Conservation (phyloP, 139 green algal species). For the Coelastrella sp. region DNA sequence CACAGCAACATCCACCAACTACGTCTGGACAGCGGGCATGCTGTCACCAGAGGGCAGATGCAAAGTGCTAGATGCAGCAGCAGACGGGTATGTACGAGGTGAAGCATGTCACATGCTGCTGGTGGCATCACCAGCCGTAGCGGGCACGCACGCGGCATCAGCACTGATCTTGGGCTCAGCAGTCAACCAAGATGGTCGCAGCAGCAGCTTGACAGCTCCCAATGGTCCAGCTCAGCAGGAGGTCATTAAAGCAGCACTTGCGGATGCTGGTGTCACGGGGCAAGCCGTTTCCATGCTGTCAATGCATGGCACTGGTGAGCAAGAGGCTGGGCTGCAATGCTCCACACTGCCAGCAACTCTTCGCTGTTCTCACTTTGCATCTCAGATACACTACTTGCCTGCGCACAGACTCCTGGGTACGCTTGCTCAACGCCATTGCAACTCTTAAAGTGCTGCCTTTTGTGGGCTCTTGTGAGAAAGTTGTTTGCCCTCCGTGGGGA, state of each 20-base stretch:
- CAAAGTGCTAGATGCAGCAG: slow-evolving; percentile 76
- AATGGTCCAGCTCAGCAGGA: slow-evolving; percentile 90
- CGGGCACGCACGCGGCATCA: not conserved
- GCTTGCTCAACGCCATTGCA: not conserved
- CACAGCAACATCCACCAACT: slow-evolving; percentile 57
- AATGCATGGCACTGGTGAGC: slow-evolving; percentile 63
- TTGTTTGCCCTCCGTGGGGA: too few species aligned
- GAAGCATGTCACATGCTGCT: slow-evolving; percentile 73
- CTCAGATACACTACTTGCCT: not conserved
- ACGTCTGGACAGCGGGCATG: slow-evolving; percentile 76
- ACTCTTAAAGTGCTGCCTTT: not conserved
- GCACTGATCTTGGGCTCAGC: slow-evolving; percentile 58
- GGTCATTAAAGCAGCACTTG: slow-evolving; percentile 75
- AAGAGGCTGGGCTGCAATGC: too few species aligned
- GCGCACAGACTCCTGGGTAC: not conserved
- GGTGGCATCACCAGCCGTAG: not conserved
- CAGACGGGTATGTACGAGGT: slow-evolving; percentile 87
- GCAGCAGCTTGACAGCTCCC: slow-evolving; percentile 87
- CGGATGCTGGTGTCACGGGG: not conserved
- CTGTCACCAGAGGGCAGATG: slow-evolving; percentile 63
- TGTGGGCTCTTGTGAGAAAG: too few species aligned
- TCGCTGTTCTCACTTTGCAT: too few species aligned
- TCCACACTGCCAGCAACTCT: too few species aligned
- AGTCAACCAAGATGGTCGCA: slow-evolving; percentile 86
- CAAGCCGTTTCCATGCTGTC: slow-evolving; percentile 54